phyloP scores from a whole-genome alignment of 164 flowering plant genomes.

The Hamamelis virginiana region DNA sequence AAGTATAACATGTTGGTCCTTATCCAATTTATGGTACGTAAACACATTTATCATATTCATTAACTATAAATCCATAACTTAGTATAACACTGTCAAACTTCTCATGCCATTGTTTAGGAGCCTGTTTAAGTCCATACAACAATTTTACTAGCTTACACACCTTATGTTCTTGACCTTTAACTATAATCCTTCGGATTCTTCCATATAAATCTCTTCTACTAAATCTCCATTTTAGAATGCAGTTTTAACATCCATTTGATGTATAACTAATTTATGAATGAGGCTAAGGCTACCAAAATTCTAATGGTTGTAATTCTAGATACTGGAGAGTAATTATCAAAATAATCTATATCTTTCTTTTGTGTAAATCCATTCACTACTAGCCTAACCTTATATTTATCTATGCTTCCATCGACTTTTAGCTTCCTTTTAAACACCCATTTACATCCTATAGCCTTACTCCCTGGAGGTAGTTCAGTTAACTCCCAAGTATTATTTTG shows the following conservation, averaged over 20 bases:
- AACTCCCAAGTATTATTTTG: conserved; percentile 7
- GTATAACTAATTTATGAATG: background rate
- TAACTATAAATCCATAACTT: background rate
- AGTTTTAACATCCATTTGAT: conserved; percentile 4
- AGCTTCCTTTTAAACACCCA: conserved; percentile 7
- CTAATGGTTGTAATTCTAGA: background rate
- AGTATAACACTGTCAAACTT: background rate
- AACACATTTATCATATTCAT: background rate
- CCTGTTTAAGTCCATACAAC: background rate
- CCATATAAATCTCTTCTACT: conserved; percentile 1
- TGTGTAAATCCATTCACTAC: background rate
- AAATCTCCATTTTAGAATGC: background rate
- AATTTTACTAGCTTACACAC: background rate
- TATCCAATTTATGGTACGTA: background rate
- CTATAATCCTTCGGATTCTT: background rate
- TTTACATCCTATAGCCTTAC: conserved; percentile 1
- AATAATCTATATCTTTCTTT: conserved; percentile 2
- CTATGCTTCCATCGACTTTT: background rate
- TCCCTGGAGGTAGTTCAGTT: background rate
- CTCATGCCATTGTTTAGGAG: background rate
- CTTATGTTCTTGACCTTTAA: background rate
- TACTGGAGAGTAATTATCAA: background rate
- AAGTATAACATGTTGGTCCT: background rate
- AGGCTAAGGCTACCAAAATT: background rate
- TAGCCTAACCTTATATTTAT: background rate